phyloP scores from a whole-genome alignment of 2,329 filamentous ascomycete species.

The Penicillium decumbens region DNA sequence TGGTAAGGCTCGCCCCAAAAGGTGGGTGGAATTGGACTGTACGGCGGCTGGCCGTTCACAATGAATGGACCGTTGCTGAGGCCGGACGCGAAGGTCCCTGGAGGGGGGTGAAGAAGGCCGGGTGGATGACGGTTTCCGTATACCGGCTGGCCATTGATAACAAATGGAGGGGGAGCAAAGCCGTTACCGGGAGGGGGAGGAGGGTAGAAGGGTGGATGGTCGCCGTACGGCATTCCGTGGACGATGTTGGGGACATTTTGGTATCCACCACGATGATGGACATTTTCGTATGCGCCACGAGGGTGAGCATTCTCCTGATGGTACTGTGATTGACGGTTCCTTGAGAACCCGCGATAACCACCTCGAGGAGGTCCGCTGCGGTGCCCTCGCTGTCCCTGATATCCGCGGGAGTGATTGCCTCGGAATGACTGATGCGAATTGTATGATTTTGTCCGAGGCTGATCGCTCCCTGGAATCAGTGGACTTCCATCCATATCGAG shows the following conservation, averaged over 20 bases:
- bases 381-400: not conserved
- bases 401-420: not conserved
- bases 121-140: not conserved
- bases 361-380: slow-evolving; percentile 8
- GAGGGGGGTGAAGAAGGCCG: not conserved
- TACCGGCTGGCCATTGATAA: not conserved
- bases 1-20: not conserved
- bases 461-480: not conserved
- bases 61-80: slow-evolving; percentile 5
- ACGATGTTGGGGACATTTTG: not conserved
- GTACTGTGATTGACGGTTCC: not conserved
- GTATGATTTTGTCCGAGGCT: not conserved
- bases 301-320: slow-evolving; percentile 1
- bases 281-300: not conserved
- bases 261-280: not conserved
- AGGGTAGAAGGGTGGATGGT: not conserved
- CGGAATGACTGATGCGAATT: not conserved
- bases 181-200: slow-evolving; percentile 1
- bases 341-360: slow-evolving; percentile 3
- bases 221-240: slow-evolving; percentile 3
- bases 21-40: not conserved
- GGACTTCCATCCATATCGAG: slow-evolving; percentile 18
- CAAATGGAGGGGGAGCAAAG: slow-evolving; percentile 3
- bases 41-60: slow-evolving; percentile 5
- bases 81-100: not conserved